phyloP scores from a whole-genome alignment of 2,329 filamentous ascomycete species.

The Pseudogymnoascus sp. region DNA sequence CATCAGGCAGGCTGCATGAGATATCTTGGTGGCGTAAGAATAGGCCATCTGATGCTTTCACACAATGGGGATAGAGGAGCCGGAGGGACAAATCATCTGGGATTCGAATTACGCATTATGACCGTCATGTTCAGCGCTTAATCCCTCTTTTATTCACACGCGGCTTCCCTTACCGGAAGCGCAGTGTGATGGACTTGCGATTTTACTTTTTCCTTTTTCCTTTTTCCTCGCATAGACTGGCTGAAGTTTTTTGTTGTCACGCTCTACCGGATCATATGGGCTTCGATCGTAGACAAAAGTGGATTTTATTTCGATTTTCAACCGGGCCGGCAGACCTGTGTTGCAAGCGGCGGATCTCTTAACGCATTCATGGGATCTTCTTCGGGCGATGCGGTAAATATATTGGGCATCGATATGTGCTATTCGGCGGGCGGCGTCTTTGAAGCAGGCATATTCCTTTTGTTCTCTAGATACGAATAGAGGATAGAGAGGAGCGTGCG shows the following conservation, averaged over 20 bases:
- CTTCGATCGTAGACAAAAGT: slow-evolving; percentile 10
- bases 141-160: background rate
- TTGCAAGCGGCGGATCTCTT: slow-evolving; percentile 5
- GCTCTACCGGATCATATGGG: slow-evolving; percentile 7
- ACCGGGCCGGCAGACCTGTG: background rate
- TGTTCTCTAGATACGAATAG: slow-evolving; percentile 5
- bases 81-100: slow-evolving; percentile 5
- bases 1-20: slow-evolving; percentile 23
- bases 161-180: background rate
- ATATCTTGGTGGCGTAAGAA: slow-evolving; percentile 9
- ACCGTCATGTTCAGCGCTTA: slow-evolving; percentile 10
- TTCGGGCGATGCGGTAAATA: slow-evolving; percentile 6
- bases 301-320: slow-evolving; percentile 8
- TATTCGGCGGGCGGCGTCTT: slow-evolving; percentile 7
- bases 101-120: slow-evolving; percentile 9
- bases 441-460: slow-evolving; percentile 9
- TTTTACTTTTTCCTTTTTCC: background rate
- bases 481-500: slow-evolving; percentile 7
- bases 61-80: slow-evolving; percentile 8
- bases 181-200: background rate
- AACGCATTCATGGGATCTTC: slow-evolving; percentile 8
- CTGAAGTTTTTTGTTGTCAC: background rate
- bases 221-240: slow-evolving; percentile 8
- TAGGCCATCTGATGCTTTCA: slow-evolving; percentile 7
- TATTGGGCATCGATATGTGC: slow-evolving; percentile 1